A percentile compares a stretch with the other conserved stretches of the same genome.
phyloP scores from a whole-genome alignment of 306 rosid genomes.

The Ammopiptanthus mongolicus region DNA sequence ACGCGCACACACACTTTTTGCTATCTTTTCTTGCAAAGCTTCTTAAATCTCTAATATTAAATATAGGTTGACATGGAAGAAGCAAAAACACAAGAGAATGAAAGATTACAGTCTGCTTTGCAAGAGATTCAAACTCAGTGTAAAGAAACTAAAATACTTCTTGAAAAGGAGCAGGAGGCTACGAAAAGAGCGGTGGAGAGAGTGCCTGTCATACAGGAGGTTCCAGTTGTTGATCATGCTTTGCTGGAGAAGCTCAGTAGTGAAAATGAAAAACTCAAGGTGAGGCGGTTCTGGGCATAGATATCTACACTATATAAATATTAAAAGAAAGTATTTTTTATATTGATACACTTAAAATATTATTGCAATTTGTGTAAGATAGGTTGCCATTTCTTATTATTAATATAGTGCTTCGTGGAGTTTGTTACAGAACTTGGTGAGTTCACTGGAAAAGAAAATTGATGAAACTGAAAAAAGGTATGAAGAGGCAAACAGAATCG shows the following conservation, averaged over 20 bases:
- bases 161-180: conserved; percentile 61
- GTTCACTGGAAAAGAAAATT: conserved; percentile 73
- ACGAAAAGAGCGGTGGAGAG: conserved; percentile 46
- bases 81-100: conserved; percentile 72
- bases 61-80: conserved; percentile 77
- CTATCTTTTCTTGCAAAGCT: conserved; percentile 1
- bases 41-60: conserved; percentile 12
- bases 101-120: conserved; percentile 65
- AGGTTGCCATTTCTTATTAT: conserved; percentile 9
- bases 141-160: conserved; percentile 58
- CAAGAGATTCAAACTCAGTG: conserved; percentile 66
- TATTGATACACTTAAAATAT: not conserved
- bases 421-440: conserved; percentile 57
- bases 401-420: conserved; percentile 21
- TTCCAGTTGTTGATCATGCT: conserved; percentile 77
- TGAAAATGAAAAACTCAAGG: conserved; percentile 87
- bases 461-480: conserved; percentile 74
- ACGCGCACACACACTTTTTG: not conserved
- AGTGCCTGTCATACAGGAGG: conserved; percentile 59
- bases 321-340: not conserved
- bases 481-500: conserved; percentile 61
- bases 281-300: conserved; percentile 24
- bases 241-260: conserved; percentile 64
- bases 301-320: not conserved
- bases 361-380: not conserved